Percentiles rank a stretch among this genome's conserved stretches.
Conservation (phyloP, 2,329 filamentous ascomycete species). For the Aurifilum marmelostoma region DNA sequence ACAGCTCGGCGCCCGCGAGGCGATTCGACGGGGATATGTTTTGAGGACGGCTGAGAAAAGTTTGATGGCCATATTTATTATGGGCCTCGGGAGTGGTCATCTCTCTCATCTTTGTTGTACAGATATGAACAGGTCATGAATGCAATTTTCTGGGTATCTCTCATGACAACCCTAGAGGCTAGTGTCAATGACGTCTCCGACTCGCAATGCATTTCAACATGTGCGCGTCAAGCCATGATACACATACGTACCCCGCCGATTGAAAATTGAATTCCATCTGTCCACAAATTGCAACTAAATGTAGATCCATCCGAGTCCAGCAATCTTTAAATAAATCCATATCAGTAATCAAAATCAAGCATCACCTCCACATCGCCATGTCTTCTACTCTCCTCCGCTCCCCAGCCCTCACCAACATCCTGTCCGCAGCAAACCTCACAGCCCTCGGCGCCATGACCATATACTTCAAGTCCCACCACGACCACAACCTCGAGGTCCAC, state of each 20-base stretch:
- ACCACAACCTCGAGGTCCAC: constrained; percentile 19
- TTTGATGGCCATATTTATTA: too few species aligned
- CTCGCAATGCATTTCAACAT: background rate
- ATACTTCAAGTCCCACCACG: constrained; percentile 20
- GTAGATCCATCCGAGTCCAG: too few species aligned
- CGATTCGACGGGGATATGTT: constrained; percentile 20
- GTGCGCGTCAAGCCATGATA: background rate
- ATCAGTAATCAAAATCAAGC: too few species aligned
- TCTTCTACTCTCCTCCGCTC: constrained; percentile 20
- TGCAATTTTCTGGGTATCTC: background rate
- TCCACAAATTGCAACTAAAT: background rate
- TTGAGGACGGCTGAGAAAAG: background rate
- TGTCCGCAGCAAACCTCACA: constrained; percentile 18
- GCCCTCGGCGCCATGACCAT: constrained; percentile 16
- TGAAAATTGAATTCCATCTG: background rate
- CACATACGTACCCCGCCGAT: background rate
- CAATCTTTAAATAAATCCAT: too few species aligned
- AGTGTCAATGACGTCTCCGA: constrained; percentile 18
- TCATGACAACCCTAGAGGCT: background rate
- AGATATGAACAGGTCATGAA: background rate
- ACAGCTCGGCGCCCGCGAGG: constrained; percentile 18
- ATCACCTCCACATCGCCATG: too few species aligned
- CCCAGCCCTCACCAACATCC: constrained; percentile 18
- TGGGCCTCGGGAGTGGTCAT: background rate
- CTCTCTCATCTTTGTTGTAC: background rate